A percentile compares a stretch with the other conserved stretches of the same genome.
Conservation (phyloP, 768 basidiomycete genomes). For the Cyclocybe cylindracea region DNA sequence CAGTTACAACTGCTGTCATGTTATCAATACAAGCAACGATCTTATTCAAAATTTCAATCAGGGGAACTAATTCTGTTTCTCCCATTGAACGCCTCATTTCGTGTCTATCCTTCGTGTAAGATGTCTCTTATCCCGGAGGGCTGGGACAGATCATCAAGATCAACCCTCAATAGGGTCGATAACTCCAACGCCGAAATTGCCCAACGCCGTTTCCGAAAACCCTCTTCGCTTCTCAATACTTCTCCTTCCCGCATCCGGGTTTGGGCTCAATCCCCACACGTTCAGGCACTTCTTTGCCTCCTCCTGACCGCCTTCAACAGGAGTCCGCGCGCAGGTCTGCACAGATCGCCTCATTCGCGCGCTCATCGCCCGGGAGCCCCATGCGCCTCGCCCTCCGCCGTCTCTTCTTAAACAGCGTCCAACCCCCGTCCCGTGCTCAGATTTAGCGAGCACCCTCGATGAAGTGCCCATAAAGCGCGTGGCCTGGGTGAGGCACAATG, state of each 20-base stretch:
- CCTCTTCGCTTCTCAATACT: conserved; percentile 42
- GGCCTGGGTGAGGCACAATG: conserved; percentile 52
- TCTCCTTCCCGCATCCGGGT: conserved; percentile 29
- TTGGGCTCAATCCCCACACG: conserved; percentile 46
- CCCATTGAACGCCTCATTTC: conserved; percentile 48
- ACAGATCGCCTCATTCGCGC: conserved; percentile 69
- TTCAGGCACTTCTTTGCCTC: conserved; percentile 61
- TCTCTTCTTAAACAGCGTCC: conserved; percentile 41
- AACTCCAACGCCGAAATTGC: conserved; percentile 71
- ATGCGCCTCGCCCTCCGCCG: conserved; percentile 68
- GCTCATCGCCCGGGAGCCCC: conserved; percentile 60
- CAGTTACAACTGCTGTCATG: too few species aligned
- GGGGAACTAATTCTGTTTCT: conserved; percentile 64
- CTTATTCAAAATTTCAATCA: too few species aligned
- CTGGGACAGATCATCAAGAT: conserved; percentile 64
- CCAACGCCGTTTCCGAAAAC: conserved; percentile 54
- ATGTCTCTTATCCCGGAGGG: conserved; percentile 57
- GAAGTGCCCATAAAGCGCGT: conserved; percentile 37
- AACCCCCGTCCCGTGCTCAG: conserved; percentile 17
- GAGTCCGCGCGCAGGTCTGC: conserved; percentile 66
- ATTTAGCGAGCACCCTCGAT: conserved; percentile 19
- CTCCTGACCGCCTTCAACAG: conserved; percentile 50
- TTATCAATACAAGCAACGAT: too few species aligned
- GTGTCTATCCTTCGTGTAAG: conserved; percentile 42
- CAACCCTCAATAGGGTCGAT: conserved; percentile 72